Evolutionary conservation across 306 rosid genomes (phyloP).

Genomic region (Lablab purpureus): DNA sequence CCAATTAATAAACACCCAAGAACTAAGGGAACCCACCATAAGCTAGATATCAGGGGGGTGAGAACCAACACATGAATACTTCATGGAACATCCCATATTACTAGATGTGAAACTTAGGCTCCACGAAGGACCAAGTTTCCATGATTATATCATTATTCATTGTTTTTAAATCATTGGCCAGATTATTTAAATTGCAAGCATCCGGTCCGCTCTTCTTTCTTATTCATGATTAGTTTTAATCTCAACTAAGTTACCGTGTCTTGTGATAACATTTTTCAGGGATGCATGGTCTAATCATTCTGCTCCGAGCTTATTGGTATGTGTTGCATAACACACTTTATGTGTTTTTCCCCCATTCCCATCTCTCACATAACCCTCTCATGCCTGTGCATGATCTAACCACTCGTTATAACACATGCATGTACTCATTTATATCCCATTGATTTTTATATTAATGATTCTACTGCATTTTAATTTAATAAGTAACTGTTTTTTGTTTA

Average conservation of each 20-base stretch:
- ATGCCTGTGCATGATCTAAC: slow-evolving; percentile 3
- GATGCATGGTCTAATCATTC: slow-evolving; percentile 69
- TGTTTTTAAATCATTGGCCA: background rate
- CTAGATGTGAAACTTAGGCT: too few species aligned
- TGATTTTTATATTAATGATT: background rate
- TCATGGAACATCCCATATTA: too few species aligned
- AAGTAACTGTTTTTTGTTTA: slow-evolving; percentile 32
- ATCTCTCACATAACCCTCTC: slow-evolving; percentile 8
- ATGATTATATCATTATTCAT: background rate
- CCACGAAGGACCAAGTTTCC: too few species aligned
- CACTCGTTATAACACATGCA: background rate
- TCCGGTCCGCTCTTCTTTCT: background rate
- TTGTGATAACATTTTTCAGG: slow-evolving; percentile 55
- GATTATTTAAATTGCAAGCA: background rate
- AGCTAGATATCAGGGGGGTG: too few species aligned
- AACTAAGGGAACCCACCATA: too few species aligned
- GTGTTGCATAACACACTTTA: slow-evolving; percentile 38
- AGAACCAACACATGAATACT: too few species aligned
- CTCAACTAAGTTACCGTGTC: background rate
- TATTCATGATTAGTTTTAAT: slow-evolving; percentile 9
- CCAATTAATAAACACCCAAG: too few species aligned
- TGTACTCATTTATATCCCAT: background rate
- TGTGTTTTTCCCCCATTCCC: background rate
- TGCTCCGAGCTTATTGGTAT: slow-evolving; percentile 63
- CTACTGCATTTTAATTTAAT: slow-evolving; percentile 17